Conservation (phyloP, 352 stramenopile species). For the Pythium guiyangense region DNA sequence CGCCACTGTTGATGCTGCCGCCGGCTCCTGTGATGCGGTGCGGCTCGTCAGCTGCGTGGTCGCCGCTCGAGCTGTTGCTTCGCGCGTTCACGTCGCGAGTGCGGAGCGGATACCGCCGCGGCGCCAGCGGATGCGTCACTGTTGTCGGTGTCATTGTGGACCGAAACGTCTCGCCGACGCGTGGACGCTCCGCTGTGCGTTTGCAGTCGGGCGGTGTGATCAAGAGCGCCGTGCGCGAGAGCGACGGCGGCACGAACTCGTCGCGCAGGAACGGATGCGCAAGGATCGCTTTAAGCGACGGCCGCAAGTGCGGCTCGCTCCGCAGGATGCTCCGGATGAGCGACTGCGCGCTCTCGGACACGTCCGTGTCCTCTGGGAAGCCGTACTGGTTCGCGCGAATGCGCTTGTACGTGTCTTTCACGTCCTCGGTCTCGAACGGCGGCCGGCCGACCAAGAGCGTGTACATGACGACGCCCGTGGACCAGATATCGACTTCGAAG, state of each 20-base stretch:
- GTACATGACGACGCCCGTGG: slow-evolving; percentile 96
- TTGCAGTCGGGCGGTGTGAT: slow-evolving; percentile 70
- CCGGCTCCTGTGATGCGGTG: neutral
- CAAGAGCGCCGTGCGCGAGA: slow-evolving; percentile 62
- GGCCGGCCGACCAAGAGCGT: slow-evolving; percentile 96
- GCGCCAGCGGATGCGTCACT: slow-evolving; percentile 10
- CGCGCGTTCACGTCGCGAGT: slow-evolving; percentile 28
- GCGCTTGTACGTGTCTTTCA: slow-evolving; percentile 98
- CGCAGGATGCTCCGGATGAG: slow-evolving; percentile 74
- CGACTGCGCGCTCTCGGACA: slow-evolving; percentile 79
- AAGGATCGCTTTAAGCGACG: slow-evolving; percentile 73
- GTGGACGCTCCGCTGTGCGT: slow-evolving; percentile 5
- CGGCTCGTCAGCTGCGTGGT: slow-evolving; percentile 8
- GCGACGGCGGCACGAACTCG: slow-evolving; percentile 40
- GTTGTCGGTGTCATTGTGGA: neutral
- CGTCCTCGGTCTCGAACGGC: slow-evolving; percentile 96
- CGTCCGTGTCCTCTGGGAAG: slow-evolving; percentile 87
- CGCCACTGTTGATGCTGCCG: neutral
- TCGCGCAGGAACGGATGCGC: slow-evolving; percentile 74
- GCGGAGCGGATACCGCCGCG: slow-evolving; percentile 31
- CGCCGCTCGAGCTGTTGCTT: slow-evolving; percentile 3
- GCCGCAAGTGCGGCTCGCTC: slow-evolving; percentile 60
- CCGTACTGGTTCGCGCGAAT: slow-evolving; percentile 96
- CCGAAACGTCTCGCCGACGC: neutral
- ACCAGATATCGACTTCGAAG: slow-evolving; percentile 99